Conservation (phyloP, 164 flowering plant species). For the Piper betle region DNA sequence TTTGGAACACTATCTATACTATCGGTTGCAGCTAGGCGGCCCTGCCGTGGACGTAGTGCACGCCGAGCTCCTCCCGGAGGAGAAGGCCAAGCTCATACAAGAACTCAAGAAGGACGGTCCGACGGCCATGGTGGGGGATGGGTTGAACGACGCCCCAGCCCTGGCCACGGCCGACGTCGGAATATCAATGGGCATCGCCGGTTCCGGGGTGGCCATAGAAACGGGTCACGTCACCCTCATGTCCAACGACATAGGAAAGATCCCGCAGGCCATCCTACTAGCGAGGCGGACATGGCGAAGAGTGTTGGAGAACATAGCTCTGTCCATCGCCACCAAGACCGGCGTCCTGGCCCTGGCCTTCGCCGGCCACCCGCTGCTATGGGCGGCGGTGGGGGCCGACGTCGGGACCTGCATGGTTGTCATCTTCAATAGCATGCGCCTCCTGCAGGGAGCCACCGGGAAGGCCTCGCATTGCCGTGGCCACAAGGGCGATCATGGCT, state of each 20-base stretch:
- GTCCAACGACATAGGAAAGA: slow-evolving; percentile 73
- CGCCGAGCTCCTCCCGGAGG: slow-evolving; percentile 82
- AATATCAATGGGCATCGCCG: slow-evolving; percentile 90
- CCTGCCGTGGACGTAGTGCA: slow-evolving; percentile 49
- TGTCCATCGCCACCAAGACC: slow-evolving; percentile 51
- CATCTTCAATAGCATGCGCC: slow-evolving; percentile 74
- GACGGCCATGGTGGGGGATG: slow-evolving; percentile 89
- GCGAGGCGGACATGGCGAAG: slow-evolving; percentile 38
- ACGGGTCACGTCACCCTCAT: slow-evolving; percentile 73
- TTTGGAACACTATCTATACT: no score
- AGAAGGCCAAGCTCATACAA: slow-evolving; percentile 49
- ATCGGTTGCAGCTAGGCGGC: slow-evolving; percentile 36
- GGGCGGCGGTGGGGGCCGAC: slow-evolving; percentile 88
- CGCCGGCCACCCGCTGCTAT: slow-evolving; percentile 76
- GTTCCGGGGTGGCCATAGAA: slow-evolving; percentile 84
- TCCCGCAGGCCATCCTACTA: slow-evolving; percentile 47
- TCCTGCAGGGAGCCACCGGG: slow-evolving; percentile 26
- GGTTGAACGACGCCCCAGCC: slow-evolving; percentile 91
- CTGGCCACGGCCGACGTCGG: slow-evolving; percentile 83
- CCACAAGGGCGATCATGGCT: background rate
- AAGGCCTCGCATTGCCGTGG: background rate
- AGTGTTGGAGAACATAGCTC: slow-evolving; percentile 44
- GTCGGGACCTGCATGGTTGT: slow-evolving; percentile 85
- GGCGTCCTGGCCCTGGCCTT: slow-evolving; percentile 57
- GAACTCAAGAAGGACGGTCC: slow-evolving; percentile 42